Evolutionary conservation across 1,139 yeast genomes (phyloP).

Genomic region (Taiozyma sp.): DNA sequence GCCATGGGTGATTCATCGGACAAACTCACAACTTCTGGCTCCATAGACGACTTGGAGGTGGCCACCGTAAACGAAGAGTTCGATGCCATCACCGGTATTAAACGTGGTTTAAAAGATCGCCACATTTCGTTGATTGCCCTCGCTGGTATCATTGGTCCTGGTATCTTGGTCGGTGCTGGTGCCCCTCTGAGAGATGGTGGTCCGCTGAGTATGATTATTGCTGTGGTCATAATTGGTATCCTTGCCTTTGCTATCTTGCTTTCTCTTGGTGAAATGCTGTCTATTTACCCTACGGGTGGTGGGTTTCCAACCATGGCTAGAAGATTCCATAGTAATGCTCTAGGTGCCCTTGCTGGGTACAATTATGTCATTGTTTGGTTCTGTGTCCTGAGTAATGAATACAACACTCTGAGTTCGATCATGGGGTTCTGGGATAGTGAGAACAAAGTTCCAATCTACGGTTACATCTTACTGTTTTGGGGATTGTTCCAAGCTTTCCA

Average conservation of each 20-base stretch:
- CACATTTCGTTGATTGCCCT: slow-evolving; percentile 51
- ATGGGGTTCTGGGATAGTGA: slow-evolving; percentile 64
- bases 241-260: slow-evolving; percentile 64
- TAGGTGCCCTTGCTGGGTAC: slow-evolving; percentile 82
- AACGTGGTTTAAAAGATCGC: slow-evolving; percentile 51
- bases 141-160: slow-evolving; percentile 56
- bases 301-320: slow-evolving; percentile 54
- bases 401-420: slow-evolving; percentile 74
- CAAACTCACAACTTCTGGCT: neutral
- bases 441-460: slow-evolving; percentile 60
- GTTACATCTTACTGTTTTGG: slow-evolving; percentile 59
- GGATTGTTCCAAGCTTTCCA: slow-evolving; percentile 40
- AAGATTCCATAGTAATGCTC: slow-evolving; percentile 62
- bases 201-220: slow-evolving; percentile 59
- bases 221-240: slow-evolving; percentile 61
- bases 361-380: slow-evolving; percentile 87
- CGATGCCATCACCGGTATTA: slow-evolving; percentile 34
- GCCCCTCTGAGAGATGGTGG: slow-evolving; percentile 48
- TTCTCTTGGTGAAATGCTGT: slow-evolving; percentile 74
- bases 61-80: slow-evolving; percentile 9
- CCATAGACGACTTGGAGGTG: neutral
- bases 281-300: slow-evolving; percentile 67
- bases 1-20: neutral
- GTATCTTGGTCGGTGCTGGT: slow-evolving; percentile 45
- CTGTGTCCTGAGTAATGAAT: slow-evolving; percentile 76